Evolutionary conservation across 2,329 filamentous ascomycete genomes (phyloP), one percentile per base, ranked within the genome.

Genomic region (Talaromyces sp.): DNA sequence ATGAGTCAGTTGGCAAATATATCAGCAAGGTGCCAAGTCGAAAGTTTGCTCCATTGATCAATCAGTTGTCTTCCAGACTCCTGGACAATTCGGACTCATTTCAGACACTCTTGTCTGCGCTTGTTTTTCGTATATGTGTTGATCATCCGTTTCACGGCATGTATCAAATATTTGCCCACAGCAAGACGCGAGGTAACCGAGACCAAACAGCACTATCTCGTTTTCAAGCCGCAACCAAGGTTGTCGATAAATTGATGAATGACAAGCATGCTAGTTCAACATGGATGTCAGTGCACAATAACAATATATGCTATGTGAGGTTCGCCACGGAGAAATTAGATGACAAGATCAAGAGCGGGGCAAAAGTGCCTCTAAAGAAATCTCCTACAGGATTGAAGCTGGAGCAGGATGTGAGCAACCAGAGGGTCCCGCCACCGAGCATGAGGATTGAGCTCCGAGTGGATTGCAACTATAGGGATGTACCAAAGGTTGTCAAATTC

Each of bases 101-200:
- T 67, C 94, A 99, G 67, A 80, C 78, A 40, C 79, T 93, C 1
- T 78, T 99, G 1, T 83, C 85, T 53, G 78, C 80, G 1, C 77
- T 99, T 17, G 86, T 97, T 3, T 84, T 86, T 67, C 86, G 86
- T 8, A 96, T 99, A 57, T 97, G 93, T 68, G 80, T 83, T 10
- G 91, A 99, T 58, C 94, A 99, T 73, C 95, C 94, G 0, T 96
- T 92, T 71, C 95, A 99, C 69, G 91, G 91, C 51, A 93, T 97
- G 86, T 96, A 99, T 70, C 92, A 97, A 65, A 90, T 99, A 41
- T 97, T 93, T 79, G 89, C 92, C 2, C 87, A 88, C 21, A 86
- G 84, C 45, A 89, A 86, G 65, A 85, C 83, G 53, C 85, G 87
- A 65, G 80, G 72, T 53, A 75, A 80, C 54, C 86, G 88, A 64